These are phyloP conservation scores for Porphyrellus cyaneotinctus DNA, from an alignment of 768 basidiomycete species.

Conservation along the genomic window DNA sequence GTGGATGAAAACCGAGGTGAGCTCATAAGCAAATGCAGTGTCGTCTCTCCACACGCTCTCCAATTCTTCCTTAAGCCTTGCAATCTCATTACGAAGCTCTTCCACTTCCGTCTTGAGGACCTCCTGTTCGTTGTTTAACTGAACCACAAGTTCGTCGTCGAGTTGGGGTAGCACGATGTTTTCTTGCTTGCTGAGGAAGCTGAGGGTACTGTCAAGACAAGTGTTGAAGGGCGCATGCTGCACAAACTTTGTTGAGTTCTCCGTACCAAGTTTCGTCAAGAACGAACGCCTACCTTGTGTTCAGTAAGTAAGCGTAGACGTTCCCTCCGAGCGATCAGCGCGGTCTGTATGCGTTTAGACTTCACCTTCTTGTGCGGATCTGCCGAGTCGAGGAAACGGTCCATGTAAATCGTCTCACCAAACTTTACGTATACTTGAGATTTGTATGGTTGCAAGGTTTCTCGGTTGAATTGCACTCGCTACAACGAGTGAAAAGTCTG, in stretches of 20 bases:
- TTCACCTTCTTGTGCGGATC: conserved; percentile 65
- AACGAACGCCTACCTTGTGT: conserved; percentile 53
- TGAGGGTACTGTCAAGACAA: conserved; percentile 51
- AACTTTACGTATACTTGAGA: conserved; percentile 95
- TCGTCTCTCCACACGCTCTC: conserved; percentile 74
- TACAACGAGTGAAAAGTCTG: conserved; percentile 30
- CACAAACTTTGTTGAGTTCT: neutral
- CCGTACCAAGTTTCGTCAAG: neutral
- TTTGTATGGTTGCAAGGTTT: conserved; percentile 89
- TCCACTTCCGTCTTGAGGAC: conserved; percentile 55
- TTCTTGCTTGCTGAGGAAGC: conserved; percentile 55
- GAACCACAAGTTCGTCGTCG: conserved; percentile 53
- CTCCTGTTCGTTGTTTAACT: conserved; percentile 52
- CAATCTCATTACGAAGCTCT: conserved; percentile 45
- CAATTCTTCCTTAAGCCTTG: conserved; percentile 59
- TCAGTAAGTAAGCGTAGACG: conserved; percentile 64
- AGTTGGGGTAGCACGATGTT: conserved; percentile 43
- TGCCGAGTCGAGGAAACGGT: conserved; percentile 82
- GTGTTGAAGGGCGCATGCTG: conserved; percentile 61
- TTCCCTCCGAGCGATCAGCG: conserved; percentile 62
- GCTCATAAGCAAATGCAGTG: conserved; percentile 69
- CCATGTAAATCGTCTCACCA: conserved; percentile 81
- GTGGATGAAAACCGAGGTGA: conserved; percentile 94
- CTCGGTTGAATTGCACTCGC: conserved; percentile 93
- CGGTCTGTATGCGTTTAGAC: conserved; percentile 65